Base-by-base conservation (phyloP, 1,284 basidiomycete species). In the Salmacisia buchloeana region DNA sequence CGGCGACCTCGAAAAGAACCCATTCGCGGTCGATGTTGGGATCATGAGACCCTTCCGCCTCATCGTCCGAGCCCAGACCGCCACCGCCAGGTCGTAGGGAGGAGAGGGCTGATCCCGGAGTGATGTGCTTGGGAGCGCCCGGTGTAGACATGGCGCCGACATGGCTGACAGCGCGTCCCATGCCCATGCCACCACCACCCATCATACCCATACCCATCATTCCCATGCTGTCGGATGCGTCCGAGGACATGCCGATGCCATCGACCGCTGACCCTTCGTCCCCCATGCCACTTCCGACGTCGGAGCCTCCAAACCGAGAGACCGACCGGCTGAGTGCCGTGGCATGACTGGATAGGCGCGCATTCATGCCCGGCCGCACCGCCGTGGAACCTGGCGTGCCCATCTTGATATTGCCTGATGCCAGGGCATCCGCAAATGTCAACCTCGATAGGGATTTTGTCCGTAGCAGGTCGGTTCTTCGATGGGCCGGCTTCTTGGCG, bases 1-100 rank as follows among this genome's bases (percentile, higher is more conserved):
- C 73, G 1, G 73, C 72, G 23, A 69, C 70, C 60, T 75, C 73
- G 63, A 75, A 75, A 10, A 75, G 65, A 54, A 73, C 73, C 57
- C 71, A 75, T 15, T 69, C 35, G 5, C 52, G 60, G 18, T 59
- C 62, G 33, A 23, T 25, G 33, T 66, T 57, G 49, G 49, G 49
- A 33, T 66, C 61, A 18, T 45, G 34, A 1, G 3, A 3, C 10
- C 49, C 49, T 5, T 21, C 39, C 18, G 39, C 18, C 29, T 54
- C 49, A 2, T 60, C 63, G 23, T 54, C 56, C 15, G 31, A 36
- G 46, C 45, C 34, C 4, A 3, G 18, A 9, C 15, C 63, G 41
- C 68, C 70, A 18, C 66, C 65, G 45, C 70, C 68, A 2, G 67
- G 67, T 10, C 36, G 29, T 15, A 56, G n/a, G 5, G 23, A 13